These are phyloP conservation scores for Coelastrella sp. DNA, from an alignment of 139 green algal genomes.

Conservation along the genomic window DNA sequence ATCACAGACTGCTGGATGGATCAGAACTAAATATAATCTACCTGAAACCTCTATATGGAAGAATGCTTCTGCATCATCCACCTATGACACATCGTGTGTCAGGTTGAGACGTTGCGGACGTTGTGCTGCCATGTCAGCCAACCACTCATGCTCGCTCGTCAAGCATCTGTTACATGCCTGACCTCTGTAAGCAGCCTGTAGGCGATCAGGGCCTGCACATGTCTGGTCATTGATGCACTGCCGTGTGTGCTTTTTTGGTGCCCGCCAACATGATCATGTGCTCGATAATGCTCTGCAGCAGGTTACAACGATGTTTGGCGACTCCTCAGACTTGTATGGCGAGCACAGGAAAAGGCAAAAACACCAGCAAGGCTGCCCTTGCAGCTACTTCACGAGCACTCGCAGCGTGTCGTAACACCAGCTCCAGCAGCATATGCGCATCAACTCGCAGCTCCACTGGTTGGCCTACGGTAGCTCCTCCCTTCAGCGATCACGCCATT, in stretches of 20 bases:
- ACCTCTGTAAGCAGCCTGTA: not conserved
- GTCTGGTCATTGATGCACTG: not conserved
- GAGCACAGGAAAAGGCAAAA: not conserved
- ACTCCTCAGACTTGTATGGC: not conserved
- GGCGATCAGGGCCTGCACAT: too few species aligned
- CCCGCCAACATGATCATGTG: conserved; percentile 21
- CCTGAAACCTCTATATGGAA: not conserved
- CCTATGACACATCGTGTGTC: not conserved
- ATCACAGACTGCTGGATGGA: not conserved
- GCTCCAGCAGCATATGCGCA: not conserved
- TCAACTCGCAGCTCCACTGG: conserved; percentile 3
- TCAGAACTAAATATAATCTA: not conserved
- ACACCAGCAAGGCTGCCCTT: not conserved
- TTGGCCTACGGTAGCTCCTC: not conserved
- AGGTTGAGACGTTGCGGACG: not conserved
- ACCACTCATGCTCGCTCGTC: not conserved
- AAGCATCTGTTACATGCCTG: not conserved
- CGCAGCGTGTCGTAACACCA: not conserved
- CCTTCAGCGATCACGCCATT: not conserved
- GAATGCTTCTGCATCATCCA: not conserved
- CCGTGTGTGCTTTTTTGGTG: not conserved
- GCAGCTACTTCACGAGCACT: not conserved
- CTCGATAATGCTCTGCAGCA: conserved; percentile 38
- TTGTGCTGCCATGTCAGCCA: not conserved
- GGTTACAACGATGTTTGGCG: not conserved